phyloP scores from a whole-genome alignment of 768 basidiomycete species.

The Pholiota microspora region DNA sequence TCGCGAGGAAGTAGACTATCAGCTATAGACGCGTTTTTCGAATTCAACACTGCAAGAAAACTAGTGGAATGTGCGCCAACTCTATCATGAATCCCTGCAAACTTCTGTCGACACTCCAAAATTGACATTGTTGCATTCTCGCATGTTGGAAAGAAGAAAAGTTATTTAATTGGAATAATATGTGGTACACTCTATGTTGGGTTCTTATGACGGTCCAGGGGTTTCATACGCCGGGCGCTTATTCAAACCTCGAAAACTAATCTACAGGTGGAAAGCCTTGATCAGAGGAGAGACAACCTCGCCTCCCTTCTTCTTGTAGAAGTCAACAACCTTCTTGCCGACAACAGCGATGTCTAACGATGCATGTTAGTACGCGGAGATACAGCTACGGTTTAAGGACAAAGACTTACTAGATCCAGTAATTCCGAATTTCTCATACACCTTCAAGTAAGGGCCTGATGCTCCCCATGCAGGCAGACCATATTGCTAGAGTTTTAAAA shows the following conservation, averaged over 20 bases:
- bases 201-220: not conserved
- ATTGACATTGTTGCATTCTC: not conserved
- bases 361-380: constrained; percentile 7
- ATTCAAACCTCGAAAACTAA: constrained; percentile 1
- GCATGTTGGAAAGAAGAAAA: not conserved
- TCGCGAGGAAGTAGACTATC: constrained; percentile 61
- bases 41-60: not conserved
- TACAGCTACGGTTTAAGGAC: not conserved
- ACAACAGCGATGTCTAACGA: constrained; percentile 69
- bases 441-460: constrained; percentile 86
- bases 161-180: not conserved
- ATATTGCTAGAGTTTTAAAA: constrained; percentile 64
- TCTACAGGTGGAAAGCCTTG: constrained; percentile 54
- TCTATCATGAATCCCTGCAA: not conserved
- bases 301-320: constrained; percentile 80
- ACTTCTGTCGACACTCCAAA: not conserved
- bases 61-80: not conserved
- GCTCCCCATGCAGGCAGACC: constrained; percentile 80
- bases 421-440: constrained; percentile 89
- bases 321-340: constrained; percentile 82
- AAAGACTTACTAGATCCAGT: constrained; percentile 63
- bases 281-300: constrained; percentile 71
- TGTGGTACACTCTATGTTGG: constrained; percentile 8
- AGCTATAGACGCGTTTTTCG: constrained; percentile 9
- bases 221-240: not conserved